Conservation (phyloP, 148 eudicot species). For the Beta vulgaris region DNA sequence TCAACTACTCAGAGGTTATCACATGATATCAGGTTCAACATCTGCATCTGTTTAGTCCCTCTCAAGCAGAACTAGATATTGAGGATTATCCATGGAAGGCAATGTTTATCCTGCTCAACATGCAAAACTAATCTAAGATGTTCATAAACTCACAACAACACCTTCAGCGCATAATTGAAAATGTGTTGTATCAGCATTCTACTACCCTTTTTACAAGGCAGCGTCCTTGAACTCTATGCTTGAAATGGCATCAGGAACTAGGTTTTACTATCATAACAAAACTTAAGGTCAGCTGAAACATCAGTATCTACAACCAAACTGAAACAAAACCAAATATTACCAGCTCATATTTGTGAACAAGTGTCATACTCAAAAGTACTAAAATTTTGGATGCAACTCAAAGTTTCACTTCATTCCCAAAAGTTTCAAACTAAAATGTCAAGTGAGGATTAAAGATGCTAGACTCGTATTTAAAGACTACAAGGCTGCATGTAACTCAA, state of each 20-base stretch:
- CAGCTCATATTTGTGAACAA: neutral
- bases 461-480: constrained; percentile 6
- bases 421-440: neutral
- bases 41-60: neutral
- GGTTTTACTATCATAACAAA: neutral
- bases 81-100: neutral
- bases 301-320: neutral
- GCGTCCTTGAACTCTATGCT: neutral
- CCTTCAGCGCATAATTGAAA: neutral
- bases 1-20: neutral
- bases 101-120: neutral
- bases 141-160: neutral
- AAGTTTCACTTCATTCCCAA: neutral
- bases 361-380: neutral
- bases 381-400: neutral
- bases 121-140: neutral
- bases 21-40: neutral
- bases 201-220: neutral
- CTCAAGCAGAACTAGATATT: neutral
- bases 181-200: neutral
- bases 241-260: neutral
- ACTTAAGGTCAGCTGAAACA: neutral
- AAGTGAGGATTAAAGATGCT: neutral
- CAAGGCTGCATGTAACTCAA: neutral
- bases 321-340: neutral